Evolutionary conservation across 2,329 filamentous ascomycete species (phyloP), one percentile per base, ranked within the genome.

Genomic region (Colletotrichum horii): DNA sequence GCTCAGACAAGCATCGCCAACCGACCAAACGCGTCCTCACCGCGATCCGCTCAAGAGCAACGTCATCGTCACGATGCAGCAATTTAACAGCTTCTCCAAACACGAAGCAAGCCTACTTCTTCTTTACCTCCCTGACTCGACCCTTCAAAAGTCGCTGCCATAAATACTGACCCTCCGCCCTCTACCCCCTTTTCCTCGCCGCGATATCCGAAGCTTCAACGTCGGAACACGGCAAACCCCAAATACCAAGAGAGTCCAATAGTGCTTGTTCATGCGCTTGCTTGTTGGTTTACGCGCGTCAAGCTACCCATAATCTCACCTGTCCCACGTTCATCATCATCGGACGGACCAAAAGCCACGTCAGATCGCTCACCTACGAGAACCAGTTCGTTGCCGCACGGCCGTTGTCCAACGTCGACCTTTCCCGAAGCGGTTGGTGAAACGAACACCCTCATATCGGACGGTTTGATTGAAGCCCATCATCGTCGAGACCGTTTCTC

Each of bases 401-500:
- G 62, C 34, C 70, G 28, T 24, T 22, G 43, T 30, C 34, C 70
- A 71, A 38, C 48, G 30, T 65, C 24, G 32, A 71, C 68, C 55
- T 61, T 61, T 34, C 72, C 61, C 55, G 28, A 66, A 26, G 14
- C 7, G 22, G 61, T 66, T 71, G 70, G 72, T 66, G 72, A 75
- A 71, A 75, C 72, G 68, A 75, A 75, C 72, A 38, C 68, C 55
- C 24, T 60, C 9, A n/a, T 28, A 75, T 72, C 72, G 67, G 68
- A 71, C 67, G 72, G 55, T n/a, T 11, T 22, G 6, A 61, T 61
- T n/a, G 78, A 75, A 77, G 52, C 30, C 22, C n/a, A n/a, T 58
- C 38, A 67, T 72, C 32, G 19, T 32, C 1, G 43, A 22, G n/a
- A 8, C 16, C 24, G 12, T 30, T 61, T 30, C 30, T 14, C 22